Base-by-base conservation (phyloP, 257 asterid genomes). In the Eustoma russellianum region DNA sequence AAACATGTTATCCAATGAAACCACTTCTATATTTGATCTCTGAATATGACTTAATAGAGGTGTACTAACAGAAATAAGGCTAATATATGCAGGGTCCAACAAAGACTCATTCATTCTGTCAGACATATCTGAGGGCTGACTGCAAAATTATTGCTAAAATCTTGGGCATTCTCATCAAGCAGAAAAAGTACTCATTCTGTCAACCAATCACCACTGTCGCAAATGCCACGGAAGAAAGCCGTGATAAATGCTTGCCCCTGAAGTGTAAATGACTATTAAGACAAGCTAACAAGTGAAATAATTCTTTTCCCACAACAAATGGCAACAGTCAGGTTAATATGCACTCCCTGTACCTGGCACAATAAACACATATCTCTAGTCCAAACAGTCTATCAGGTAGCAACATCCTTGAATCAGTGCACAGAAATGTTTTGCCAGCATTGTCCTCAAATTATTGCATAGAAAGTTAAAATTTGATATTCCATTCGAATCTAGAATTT, bases 1-100 rank as follows among this genome's bases (percentile, higher is more conserved):
- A 61, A 9, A 63, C 44, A 49, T 33, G 7, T 24, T 41, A 33
- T 48, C 18, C 57, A 55, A 44, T 51, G 28, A 55, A 43, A 38
- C 46, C 12, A 18, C 15, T 13, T 41, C 38, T 33, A 45, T n/a
- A 65, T 41, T 46, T 56, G 61, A 44, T 45, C 48, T 33, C 19
- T 35, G 51, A 50, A n/a, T 7, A 41, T 9, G 5, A 41, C 10
- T 16, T 3, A 38, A 40, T 33, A 41, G 30, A 2, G 3, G 30
- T 2, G 28, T 19, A 24, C 30, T 24, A 24, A 24, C 2, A 24
- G 1, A 24, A 24, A 24, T 2, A 24, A 24, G 30, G 3, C 30
- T 24, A 24, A 24, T 24, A 24, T 2, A 24, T 4, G 11, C 10
- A 18, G 13, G 5, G 46, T 1, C 46, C 33, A 13, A 34, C 43